These are phyloP conservation scores for Micractinium sp. DNA, from an alignment of 139 green algal species.

Conservation along the genomic window DNA sequence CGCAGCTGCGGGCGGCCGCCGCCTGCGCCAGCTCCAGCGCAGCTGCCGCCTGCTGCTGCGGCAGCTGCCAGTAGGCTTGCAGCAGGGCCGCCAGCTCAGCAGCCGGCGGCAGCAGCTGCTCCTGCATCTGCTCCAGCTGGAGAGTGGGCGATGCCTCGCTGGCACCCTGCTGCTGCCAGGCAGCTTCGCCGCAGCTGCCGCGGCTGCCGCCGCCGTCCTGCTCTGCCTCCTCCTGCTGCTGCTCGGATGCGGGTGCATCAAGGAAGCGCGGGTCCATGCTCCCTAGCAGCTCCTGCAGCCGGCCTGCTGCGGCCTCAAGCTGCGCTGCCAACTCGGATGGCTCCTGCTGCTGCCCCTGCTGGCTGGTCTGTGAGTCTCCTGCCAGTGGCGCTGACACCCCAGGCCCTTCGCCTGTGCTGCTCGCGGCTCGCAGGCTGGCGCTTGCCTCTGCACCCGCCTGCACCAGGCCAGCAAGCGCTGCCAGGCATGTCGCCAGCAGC, in stretches of 20 bases:
- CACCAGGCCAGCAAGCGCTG: no score
- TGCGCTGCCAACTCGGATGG: not conserved
- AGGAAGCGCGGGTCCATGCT: no score
- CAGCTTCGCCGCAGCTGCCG: not conserved
- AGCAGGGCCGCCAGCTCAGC: not conserved
- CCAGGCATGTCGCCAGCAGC: no score
- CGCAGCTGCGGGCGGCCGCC: not conserved
- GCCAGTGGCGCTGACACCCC: not conserved
- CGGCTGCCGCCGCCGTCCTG: not conserved
- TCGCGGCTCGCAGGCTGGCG: no score
- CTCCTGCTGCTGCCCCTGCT: no score
- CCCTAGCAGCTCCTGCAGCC: no score
- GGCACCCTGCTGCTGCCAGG: no score
- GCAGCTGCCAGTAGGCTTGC: not conserved
- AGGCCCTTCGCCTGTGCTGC: not conserved
- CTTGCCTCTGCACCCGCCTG: no score
- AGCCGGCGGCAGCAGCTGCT: not conserved
- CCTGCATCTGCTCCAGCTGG: not conserved
- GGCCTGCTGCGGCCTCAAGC: not conserved
- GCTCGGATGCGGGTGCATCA: no score
- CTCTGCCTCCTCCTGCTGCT: no score
- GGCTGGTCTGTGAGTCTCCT: no score
- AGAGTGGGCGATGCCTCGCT: no score
- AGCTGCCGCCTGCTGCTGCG: not conserved
- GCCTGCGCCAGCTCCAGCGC: not conserved